phyloP scores from a whole-genome alignment of 1,284 basidiomycete genomes.

The Rhodotorula glutinis region DNA sequence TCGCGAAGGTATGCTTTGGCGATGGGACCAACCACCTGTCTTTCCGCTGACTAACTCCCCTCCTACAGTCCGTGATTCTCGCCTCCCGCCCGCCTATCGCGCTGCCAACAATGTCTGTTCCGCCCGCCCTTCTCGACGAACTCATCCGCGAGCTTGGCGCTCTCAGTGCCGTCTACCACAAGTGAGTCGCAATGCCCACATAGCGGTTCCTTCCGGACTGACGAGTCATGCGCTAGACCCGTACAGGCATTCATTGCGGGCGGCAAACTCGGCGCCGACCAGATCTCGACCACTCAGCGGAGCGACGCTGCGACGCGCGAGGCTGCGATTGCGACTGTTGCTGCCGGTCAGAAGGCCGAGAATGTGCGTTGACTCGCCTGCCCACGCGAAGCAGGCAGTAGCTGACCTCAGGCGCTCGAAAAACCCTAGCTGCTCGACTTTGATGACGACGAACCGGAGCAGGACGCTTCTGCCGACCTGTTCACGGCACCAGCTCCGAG shows the following conservation, averaged over 20 bases:
- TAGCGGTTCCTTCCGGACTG: slow-evolving; percentile 60
- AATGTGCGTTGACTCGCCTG: slow-evolving; percentile 55
- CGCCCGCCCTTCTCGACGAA: slow-evolving; percentile 87
- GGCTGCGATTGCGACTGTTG: slow-evolving; percentile 84
- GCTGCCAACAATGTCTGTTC: slow-evolving; percentile 82
- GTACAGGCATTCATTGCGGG: slow-evolving; percentile 55
- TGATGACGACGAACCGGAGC: slow-evolving; percentile 71
- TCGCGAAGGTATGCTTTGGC: slow-evolving; percentile 69
- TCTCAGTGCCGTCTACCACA: slow-evolving; percentile 38
- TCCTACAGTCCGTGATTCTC: slow-evolving; percentile 74
- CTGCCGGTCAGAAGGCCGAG: slow-evolving; percentile 83
- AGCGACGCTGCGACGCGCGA: slow-evolving; percentile 50
- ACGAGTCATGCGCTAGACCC: slow-evolving; percentile 59
- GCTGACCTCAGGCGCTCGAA: too few relatives aligned
- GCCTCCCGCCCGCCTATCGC: slow-evolving; percentile 89
- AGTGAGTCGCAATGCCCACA: slow-evolving; percentile 30
- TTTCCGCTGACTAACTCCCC: background rate
- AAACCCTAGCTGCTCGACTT: slow-evolving; percentile 69
- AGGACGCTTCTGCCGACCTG: slow-evolving; percentile 51
- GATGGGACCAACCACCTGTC: background rate
- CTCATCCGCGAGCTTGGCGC: slow-evolving; percentile 70
- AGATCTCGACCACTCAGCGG: slow-evolving; percentile 52
- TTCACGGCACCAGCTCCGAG: slow-evolving; percentile 29
- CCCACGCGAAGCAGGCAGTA: too few relatives aligned
- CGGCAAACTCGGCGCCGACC: slow-evolving; percentile 63